phyloP scores from a whole-genome alignment of 2,329 filamentous ascomycete species.

The Cladosporium sp. region DNA sequence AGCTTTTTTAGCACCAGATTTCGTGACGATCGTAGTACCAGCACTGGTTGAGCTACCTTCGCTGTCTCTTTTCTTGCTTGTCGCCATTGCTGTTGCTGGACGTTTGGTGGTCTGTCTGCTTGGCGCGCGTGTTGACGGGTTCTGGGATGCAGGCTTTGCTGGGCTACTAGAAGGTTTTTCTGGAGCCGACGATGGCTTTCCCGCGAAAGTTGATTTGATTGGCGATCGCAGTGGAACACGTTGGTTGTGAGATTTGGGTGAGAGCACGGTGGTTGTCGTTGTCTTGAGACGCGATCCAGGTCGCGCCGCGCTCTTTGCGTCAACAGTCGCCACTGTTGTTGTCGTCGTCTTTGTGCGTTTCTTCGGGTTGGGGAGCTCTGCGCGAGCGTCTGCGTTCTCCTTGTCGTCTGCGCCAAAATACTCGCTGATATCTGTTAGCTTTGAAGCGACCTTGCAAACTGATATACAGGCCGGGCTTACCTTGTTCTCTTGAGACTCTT shows the following conservation, averaged over 20 bases:
- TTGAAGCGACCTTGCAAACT: not conserved
- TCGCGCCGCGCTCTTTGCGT: constrained; percentile 35
- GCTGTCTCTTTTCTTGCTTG: constrained; percentile 44
- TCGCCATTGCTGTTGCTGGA: constrained; percentile 40
- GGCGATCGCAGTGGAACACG: constrained; percentile 63
- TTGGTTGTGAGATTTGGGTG: constrained; percentile 80
- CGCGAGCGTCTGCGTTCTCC: constrained; percentile 63
- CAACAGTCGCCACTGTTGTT: constrained; percentile 29
- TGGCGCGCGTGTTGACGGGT: constrained; percentile 60
- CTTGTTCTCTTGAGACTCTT: constrained; percentile 35
- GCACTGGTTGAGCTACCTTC: constrained; percentile 62
- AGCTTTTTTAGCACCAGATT: constrained; percentile 47
- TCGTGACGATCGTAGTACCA: constrained; percentile 60
- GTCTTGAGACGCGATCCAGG: constrained; percentile 29
- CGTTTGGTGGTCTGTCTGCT: constrained; percentile 58
- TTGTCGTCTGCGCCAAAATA: constrained; percentile 66
- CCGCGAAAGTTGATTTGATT: constrained; percentile 50
- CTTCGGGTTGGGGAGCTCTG: constrained; percentile 66
- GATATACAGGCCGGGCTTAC: constrained; percentile 26
- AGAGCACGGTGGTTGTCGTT: constrained; percentile 62
- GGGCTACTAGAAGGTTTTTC: constrained; percentile 57
- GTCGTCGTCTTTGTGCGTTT: constrained; percentile 52
- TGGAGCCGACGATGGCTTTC: constrained; percentile 56
- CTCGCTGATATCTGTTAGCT: constrained; percentile 51
- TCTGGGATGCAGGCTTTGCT: constrained; percentile 46